Base-by-base conservation (phyloP, 257 asterid genomes). In the Voacanga thouarsii region DNA sequence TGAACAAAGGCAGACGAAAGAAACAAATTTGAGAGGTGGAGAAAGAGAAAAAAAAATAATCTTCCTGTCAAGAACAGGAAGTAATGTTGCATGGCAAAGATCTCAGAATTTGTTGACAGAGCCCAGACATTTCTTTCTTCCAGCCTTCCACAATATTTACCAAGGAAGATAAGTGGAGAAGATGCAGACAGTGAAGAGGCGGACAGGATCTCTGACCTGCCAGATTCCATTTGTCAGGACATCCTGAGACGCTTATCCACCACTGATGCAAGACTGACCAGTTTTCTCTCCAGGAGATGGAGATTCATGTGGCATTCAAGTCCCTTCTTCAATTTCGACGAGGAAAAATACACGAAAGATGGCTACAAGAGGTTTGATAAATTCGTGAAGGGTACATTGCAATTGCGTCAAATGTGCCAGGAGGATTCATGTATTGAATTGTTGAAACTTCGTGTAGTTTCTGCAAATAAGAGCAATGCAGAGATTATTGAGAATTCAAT, bases 201-300 rank as follows among this genome's bases (percentile, higher is more conserved):
- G 10, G 87, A 83, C 72, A 33, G 87, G 43, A 56, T 83, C 4
- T 83, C 87, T 21, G 73, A 76, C 61, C 82, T 83, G 53, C 87
- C 87, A 2, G 87, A 83, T 24, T 9, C 44, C 82, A 47, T 47
- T 47, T 47, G 51, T 11, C 14, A 47, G 12, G 51, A 83, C 45
- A 80, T 83, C 18, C 45, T 80, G 69, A 70, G 82, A 15, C 65
- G 55, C 50, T 78, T 83, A 3, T 83, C 82, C 3, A 74, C 79
- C 82, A 69, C 66, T 12, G 84, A 83, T 30, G 82, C 87, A 26
- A 61, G 87, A 50, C 71, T 75, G 12, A 80, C 80, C 23, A 75
- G 82, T 0, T 78, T 80, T 15, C 82, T 83, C 68, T 83, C 87
- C 37, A 76, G 77, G 16, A 73, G 87, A 41, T 83, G 84, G 87